A percentile compares a stretch with the other conserved stretches of the same genome.
These are phyloP conservation scores for Cadophora luteo-olivacea DNA, from an alignment of 2,329 filamentous ascomycete species.

Conservation along the genomic window DNA sequence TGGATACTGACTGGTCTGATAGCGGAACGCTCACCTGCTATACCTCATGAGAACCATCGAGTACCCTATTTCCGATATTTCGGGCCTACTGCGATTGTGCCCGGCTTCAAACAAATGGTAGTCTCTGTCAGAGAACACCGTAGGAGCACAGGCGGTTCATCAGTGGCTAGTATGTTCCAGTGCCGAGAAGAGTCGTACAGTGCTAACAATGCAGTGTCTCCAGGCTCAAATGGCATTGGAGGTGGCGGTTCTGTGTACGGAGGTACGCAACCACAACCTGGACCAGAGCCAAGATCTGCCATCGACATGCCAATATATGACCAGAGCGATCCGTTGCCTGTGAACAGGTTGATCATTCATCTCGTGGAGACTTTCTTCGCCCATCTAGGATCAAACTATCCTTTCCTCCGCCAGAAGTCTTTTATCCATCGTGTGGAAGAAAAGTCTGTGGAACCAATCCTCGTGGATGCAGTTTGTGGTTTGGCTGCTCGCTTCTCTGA, in stretches of 20 bases:
- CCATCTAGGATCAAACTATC: slow-evolving; percentile 85
- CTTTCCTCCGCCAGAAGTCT: slow-evolving; percentile 76
- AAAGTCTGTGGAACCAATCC: slow-evolving; percentile 81
- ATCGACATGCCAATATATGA: slow-evolving; percentile 75
- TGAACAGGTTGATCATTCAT: slow-evolving; percentile 76
- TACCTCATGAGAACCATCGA: slow-evolving; percentile 63
- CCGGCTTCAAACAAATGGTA: slow-evolving; percentile 93
- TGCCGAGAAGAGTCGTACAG: not conserved
- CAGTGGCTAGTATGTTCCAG: slow-evolving; percentile 33
- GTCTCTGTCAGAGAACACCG: slow-evolving; percentile 73
- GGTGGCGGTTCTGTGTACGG: slow-evolving; percentile 32
- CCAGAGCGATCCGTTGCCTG: slow-evolving; percentile 70
- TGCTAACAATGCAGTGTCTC: slow-evolving; percentile 36
- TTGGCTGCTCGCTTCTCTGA: slow-evolving; percentile 82
- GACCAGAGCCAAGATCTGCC: slow-evolving; percentile 34
- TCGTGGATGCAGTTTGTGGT: slow-evolving; percentile 87
- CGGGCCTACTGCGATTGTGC: slow-evolving; percentile 88
- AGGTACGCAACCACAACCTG: slow-evolving; percentile 35
- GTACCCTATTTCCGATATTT: slow-evolving; percentile 93
- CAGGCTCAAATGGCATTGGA: slow-evolving; percentile 36
- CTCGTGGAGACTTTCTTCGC: slow-evolving; percentile 82
- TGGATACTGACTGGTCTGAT: not conserved
- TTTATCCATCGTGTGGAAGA: slow-evolving; percentile 80
- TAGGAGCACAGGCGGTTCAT: slow-evolving; percentile 54
- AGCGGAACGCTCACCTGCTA: slow-evolving; percentile 43